A percentile compares a stretch with the other conserved stretches of the same genome.
Conservation (phyloP, 1,284 basidiomycete species). For the Ceratobasidium sp. region DNA sequence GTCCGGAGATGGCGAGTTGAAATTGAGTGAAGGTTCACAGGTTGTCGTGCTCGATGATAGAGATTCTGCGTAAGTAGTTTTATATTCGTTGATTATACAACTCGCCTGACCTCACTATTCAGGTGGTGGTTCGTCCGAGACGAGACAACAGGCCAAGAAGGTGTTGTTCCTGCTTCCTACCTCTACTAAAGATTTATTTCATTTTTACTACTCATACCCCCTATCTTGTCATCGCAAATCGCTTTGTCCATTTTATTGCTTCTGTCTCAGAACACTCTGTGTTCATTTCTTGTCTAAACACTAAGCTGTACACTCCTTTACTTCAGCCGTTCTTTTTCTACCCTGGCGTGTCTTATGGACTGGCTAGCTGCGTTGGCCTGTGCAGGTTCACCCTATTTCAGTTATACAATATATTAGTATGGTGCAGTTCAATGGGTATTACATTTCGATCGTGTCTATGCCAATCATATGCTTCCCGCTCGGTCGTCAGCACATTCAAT, state of each 20-base stretch:
- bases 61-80: conserved; percentile 77
- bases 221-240: conserved; percentile 2
- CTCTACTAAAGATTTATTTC: conserved; percentile 46
- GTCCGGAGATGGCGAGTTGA: conserved; percentile 79
- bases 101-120: conserved; percentile 49
- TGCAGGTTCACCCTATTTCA: conserved; percentile 31
- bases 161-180: conserved; percentile 90
- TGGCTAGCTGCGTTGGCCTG: conserved; percentile 14
- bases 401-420: conserved; percentile 39
- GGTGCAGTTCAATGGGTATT: conserved; percentile 33
- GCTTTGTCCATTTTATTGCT: conserved; percentile 42
- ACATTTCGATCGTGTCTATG: conserved; percentile 7
- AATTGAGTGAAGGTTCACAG: conserved; percentile 76
- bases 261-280: conserved; percentile 1
- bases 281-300: conserved; percentile 7
- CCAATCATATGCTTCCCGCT: background rate
- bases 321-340: conserved; percentile 31
- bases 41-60: conserved; percentile 82
- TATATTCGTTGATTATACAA: conserved; percentile 43
- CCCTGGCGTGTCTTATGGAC: background rate
- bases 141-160: conserved; percentile 80
- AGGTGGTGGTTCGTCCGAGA: conserved; percentile 96
- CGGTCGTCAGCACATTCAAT: background rate
- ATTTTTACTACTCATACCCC: conserved; percentile 23
- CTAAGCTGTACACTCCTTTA: conserved; percentile 30